Evolutionary conservation across 495 filamentous ascomycete species (phyloP), one percentile per base, ranked within the genome.

Genomic region (Penicillium flavigenum): DNA sequence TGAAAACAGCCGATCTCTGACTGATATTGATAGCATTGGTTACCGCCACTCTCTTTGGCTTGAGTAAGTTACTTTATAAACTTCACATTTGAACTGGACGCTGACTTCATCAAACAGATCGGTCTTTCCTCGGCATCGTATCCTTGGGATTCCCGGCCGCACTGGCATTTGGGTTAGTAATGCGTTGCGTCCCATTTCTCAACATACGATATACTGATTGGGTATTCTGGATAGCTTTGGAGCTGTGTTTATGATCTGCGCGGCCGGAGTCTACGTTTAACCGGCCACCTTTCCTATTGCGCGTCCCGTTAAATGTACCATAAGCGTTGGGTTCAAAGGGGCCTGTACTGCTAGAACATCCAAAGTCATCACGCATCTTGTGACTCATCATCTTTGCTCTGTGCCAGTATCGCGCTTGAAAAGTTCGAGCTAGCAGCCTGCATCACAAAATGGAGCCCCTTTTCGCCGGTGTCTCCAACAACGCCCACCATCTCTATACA

Each of bases 181-280:
- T 39, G 36, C 34, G 41, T n/a, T 32, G 45, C 16, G 11, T 12
- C 0, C 22, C 20, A 19, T 14, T 39, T 52, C 19, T 16, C 11
- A 27, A 12, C 6, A 26, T 4, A 12, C 2, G 31, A 39, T 14
- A 57, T 53, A 29, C 55, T 59, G 41, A 47, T 43, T 3, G 29
- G 43, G 10, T 16, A 47, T 67, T 32, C 57, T 5, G 10, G 51
- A 4, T 68, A 98, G 94, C 42, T 91, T 97, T 71, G 94, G 95
- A 60, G 89, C 93, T 45, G 91, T 98, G 20, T 96, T 90, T 80
- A 93, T 96, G 86, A 97, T 98, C 70, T 98, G 94, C 74, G 94
- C 91, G 22, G 94, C 92, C 70, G 94, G 94, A 67, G 95, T 98
- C 68, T 98, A 98, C 86, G 94, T 98, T 74, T 98, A 86, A 79